These are phyloP conservation scores for Fusarium sp. DNA, from an alignment of 2,329 filamentous ascomycete genomes.

Conservation along the genomic window DNA sequence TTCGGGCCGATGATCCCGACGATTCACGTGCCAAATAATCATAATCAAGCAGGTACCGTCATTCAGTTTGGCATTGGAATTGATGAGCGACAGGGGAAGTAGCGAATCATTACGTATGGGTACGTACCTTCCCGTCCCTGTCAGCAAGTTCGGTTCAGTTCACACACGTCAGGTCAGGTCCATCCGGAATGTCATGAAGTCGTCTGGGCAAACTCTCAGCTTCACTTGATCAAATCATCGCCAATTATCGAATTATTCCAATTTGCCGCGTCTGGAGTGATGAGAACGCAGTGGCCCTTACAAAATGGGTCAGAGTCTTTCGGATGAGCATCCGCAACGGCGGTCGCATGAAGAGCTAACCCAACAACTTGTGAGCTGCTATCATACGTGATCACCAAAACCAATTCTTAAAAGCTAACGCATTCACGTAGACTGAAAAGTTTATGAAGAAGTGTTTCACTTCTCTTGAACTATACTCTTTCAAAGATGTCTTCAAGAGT, in stretches of 20 bases:
- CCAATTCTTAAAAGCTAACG: constrained; percentile 13
- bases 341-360: constrained; percentile 64
- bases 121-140: constrained; percentile 38
- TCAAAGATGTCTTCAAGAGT: constrained; percentile 77
- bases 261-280: constrained; percentile 23
- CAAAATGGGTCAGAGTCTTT: constrained; percentile 65
- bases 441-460: constrained; percentile 79
- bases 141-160: constrained; percentile 33
- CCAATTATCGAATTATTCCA: constrained; percentile 1
- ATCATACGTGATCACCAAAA: constrained; percentile 14
- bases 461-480: constrained; percentile 76
- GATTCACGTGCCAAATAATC: constrained; percentile 16
- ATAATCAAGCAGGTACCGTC: not conserved
- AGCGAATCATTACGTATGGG: constrained; percentile 33
- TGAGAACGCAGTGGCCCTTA: constrained; percentile 35
- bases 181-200: constrained; percentile 43
- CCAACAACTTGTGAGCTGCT: constrained; percentile 59
- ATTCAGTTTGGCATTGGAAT: constrained; percentile 2
- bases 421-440: constrained; percentile 60
- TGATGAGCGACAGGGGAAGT: constrained; percentile 15
- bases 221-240: constrained; percentile 26
- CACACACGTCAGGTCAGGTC: not conserved
- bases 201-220: constrained; percentile 21
- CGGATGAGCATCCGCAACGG: constrained; percentile 56
- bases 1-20: constrained; percentile 9